A percentile compares a stretch with the other conserved stretches of the same genome.
phyloP scores from a whole-genome alignment of 306 rosid species.

The Castanea crenata region DNA sequence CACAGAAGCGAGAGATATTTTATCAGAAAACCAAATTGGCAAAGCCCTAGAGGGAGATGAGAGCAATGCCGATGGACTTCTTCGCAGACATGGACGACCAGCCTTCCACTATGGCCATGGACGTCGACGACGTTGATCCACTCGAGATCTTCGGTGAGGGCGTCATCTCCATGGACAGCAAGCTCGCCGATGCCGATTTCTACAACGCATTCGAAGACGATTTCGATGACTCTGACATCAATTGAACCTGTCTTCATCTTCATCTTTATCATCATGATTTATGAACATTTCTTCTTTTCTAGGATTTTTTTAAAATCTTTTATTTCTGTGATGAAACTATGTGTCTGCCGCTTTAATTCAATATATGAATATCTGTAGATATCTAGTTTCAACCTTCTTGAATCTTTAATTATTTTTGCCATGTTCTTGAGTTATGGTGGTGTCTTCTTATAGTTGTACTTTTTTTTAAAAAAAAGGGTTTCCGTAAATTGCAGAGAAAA shows the following conservation, averaged over 20 bases:
- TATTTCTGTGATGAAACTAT: background rate
- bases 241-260: conserved; percentile 12
- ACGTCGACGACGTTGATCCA: conserved; percentile 79
- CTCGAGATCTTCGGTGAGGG: conserved; percentile 68
- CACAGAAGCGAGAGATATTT: no score
- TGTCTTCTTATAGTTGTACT: background rate
- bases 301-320: background rate
- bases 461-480: background rate
- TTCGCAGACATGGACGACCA: conserved; percentile 83
- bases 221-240: conserved; percentile 81
- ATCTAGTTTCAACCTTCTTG: background rate
- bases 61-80: conserved; percentile 64
- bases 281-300: background rate
- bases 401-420: background rate
- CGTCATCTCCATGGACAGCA: conserved; percentile 52
- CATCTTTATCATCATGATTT: background rate
- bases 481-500: background rate
- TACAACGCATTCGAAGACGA: conserved; percentile 76
- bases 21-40: no score
- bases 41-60: conserved; percentile 20
- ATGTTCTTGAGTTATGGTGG: background rate
- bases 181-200: conserved; percentile 81
- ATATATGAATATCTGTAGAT: background rate
- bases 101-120: conserved; percentile 84
- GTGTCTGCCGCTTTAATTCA: background rate